phyloP scores from a whole-genome alignment of 345 rosid species.

The Brassica nigra region DNA sequence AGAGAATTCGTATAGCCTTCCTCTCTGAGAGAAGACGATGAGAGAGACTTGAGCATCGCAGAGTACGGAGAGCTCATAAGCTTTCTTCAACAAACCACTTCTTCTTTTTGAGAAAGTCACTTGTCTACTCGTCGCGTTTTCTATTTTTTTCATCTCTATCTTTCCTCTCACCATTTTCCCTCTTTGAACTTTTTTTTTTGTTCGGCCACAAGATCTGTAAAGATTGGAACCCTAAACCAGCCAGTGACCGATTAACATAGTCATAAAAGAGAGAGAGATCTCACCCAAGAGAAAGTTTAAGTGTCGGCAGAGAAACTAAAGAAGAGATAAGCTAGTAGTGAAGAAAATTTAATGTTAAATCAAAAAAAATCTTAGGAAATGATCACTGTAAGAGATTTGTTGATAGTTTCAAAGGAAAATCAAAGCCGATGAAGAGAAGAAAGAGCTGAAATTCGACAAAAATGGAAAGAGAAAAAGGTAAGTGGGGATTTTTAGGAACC shows the following conservation, averaged over 20 bases:
- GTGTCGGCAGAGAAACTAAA: conserved; percentile 15
- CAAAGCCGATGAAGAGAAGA: neutral
- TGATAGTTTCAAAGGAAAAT: neutral
- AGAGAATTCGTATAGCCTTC: conserved; percentile 40
- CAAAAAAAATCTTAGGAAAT: neutral
- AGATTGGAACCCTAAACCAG: conserved; percentile 22
- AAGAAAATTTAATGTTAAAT: neutral
- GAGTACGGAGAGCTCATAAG: conserved; percentile 43
- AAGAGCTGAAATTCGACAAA: conserved; percentile 16
- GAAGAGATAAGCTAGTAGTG: conserved; percentile 9
- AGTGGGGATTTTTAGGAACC: conserved; percentile 22
- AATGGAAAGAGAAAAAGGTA: conserved; percentile 35
- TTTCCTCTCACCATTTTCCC: conserved; percentile 42
- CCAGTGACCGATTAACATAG: neutral
- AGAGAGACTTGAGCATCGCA: conserved; percentile 44
- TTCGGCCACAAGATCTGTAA: conserved; percentile 31
- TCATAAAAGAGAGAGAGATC: conserved; percentile 16
- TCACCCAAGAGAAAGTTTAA: conserved; percentile 12
- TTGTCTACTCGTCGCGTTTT: conserved; percentile 41
- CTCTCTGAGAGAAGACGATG: conserved; percentile 40
- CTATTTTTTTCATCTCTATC: conserved; percentile 45
- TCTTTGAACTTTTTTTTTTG: conserved; percentile 5
- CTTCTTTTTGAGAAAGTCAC: conserved; percentile 44
- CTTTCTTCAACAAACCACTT: conserved; percentile 42
- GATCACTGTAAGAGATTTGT: neutral